Evolutionary conservation across 768 basidiomycete genomes (phyloP).

Genomic region (Lactarius hengduanensis): DNA sequence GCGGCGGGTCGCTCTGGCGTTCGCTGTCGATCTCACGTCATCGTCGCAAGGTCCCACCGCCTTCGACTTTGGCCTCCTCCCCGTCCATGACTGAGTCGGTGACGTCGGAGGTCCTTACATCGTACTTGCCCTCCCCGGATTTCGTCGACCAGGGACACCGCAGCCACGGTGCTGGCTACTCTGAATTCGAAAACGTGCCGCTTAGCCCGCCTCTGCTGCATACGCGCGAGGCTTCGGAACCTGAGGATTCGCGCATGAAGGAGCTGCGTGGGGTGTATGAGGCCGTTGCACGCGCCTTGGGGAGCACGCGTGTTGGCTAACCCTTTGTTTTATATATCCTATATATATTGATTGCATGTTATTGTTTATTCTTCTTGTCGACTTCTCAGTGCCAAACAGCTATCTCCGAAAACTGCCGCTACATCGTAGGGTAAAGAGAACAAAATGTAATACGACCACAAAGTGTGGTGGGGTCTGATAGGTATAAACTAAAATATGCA

Average conservation of each 20-base stretch:
- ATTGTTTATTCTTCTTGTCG: not conserved
- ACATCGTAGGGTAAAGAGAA: constrained; percentile 9
- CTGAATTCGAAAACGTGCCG: constrained; percentile 25
- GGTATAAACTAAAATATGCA: constrained; percentile 1
- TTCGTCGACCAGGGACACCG: not conserved
- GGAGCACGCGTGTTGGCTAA: not conserved
- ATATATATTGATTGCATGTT: not conserved
- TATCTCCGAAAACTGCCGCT: not conserved
- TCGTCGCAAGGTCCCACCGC: constrained; percentile 1
- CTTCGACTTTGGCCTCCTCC: constrained; percentile 2
- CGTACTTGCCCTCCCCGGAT: constrained; percentile 28
- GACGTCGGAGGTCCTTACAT: constrained; percentile 26
- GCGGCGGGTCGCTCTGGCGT: constrained; percentile 17
- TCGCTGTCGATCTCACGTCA: constrained; percentile 11
- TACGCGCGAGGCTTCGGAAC: constrained; percentile 21
- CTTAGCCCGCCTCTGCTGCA: constrained; percentile 26
- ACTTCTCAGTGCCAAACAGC: not conserved
- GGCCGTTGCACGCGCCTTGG: constrained; percentile 27
- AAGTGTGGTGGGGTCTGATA: not conserved
- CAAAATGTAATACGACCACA: constrained; percentile 13
- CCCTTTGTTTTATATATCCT: not conserved
- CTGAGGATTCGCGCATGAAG: constrained; percentile 16
- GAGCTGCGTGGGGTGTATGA: constrained; percentile 24
- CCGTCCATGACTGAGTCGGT: constrained; percentile 23
- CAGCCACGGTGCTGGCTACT: not conserved